Evolutionary conservation across 2,329 filamentous ascomycete species (phyloP), one percentile per base, ranked within the genome.

Genomic region (Geosmithia morbida): DNA sequence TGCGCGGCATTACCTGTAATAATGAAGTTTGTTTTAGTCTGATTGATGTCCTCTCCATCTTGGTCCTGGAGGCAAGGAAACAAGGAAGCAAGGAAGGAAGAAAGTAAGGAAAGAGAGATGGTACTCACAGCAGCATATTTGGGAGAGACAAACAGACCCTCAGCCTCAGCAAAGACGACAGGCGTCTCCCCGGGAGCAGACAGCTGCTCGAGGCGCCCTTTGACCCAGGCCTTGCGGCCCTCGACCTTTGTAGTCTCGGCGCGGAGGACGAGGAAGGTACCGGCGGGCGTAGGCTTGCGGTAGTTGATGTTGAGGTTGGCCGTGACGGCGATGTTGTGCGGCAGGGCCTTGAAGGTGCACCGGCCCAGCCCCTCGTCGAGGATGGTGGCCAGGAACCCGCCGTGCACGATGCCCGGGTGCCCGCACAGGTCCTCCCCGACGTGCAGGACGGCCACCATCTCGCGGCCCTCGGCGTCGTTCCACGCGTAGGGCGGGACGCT

Each of bases 221-320:
- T 83, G 1, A 96, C 87, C 87, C 87, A 96, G 13, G 88, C 90
- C 69, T 97, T 97, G 51, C 92, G 75, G 1, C 92, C 90, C 60
- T 97, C 88, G 1, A 90, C 85, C 67, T 84, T 89, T 10, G 77
- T 81, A 18, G 89, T 95, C 60, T 79, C 77, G 3, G 87, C 89
- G 51, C 77, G 74, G 49, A 98, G 66, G 42, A 94, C 86, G 29
- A 94, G 69, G 59, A 84, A 92, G 51, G 77, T 76, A 19, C 79
- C 77, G 6, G 88, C 87, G 56, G 76, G 79, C 43, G 85, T 83
- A 4, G 92, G 92, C 51, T 79, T 79, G 56, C 83, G 80, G 66
- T 96, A 98, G 63, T 94, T 82, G 54, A 85, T 69, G 55, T 76
- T 88, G 56, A 98, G 68, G 58, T 82, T 90, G 46, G 90, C 92